Percentiles rank a stretch among this genome's conserved stretches.
Evolutionary conservation across 495 filamentous ascomycete species (phyloP).

Genomic region (Penicillium nucicola): DNA sequence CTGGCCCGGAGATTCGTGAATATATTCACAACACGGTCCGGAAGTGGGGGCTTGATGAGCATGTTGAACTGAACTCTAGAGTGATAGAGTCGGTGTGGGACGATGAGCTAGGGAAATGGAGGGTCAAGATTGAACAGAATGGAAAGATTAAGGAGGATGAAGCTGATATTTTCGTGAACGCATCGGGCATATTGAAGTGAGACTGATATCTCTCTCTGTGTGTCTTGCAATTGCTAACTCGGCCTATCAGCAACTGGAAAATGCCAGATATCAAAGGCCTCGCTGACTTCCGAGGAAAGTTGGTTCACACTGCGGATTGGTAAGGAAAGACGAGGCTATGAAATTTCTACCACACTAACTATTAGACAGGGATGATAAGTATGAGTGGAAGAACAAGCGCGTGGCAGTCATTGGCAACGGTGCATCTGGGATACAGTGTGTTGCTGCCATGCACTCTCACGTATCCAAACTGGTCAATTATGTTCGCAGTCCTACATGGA

Average conservation of each 20-base stretch:
- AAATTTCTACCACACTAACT: no score
- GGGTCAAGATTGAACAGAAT: slow-evolving; percentile 34
- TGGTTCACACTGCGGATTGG: slow-evolving; percentile 49
- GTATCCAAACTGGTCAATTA: slow-evolving; percentile 30
- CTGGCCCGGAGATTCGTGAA: slow-evolving; percentile 54
- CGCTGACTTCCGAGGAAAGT: slow-evolving; percentile 40
- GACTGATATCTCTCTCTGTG: not conserved
- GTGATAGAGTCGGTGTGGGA: slow-evolving; percentile 50
- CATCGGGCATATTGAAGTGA: slow-evolving; percentile 44
- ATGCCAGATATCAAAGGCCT: slow-evolving; percentile 52
- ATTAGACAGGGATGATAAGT: slow-evolving; percentile 24
- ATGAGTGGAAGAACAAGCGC: slow-evolving; percentile 41
- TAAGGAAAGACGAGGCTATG: not conserved
- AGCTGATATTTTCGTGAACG: slow-evolving; percentile 47
- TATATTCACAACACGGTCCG: slow-evolving; percentile 52
- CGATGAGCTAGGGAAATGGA: slow-evolving; percentile 41
- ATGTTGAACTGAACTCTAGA: slow-evolving; percentile 39
- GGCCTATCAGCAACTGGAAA: slow-evolving; percentile 22
- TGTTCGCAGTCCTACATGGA: slow-evolving; percentile 22
- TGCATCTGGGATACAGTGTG: slow-evolving; percentile 47
- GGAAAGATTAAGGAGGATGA: slow-evolving; percentile 2
- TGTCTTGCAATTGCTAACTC: not conserved
- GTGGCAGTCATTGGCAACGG: slow-evolving; percentile 52
- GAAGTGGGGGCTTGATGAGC: slow-evolving; percentile 52
- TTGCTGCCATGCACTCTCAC: slow-evolving; percentile 49